Evolutionary conservation across 176 grass and related monocot species (phyloP), one percentile per base, ranked within the genome.

Genomic region (Oryza glumipatula): DNA sequence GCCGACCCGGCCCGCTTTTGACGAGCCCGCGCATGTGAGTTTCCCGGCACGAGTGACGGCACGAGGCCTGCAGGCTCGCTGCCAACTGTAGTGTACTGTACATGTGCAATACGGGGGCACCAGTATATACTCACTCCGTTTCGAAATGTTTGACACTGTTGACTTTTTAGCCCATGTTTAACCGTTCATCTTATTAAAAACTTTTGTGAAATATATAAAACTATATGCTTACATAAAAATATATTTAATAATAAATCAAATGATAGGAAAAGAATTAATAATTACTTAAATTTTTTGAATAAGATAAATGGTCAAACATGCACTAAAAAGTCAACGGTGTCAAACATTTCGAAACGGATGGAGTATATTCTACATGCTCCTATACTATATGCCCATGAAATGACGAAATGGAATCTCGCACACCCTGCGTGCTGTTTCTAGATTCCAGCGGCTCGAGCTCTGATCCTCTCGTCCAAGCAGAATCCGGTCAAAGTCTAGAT

Each of bases 401-500:
- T 23, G 2, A 63, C 58, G 58, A 63, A 63, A 63, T 56, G 83
- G 78, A 82, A 89, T 89, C 88, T 85, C 49, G 49, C 70, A 8
- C 36, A 14, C 36, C 67, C 8, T 63, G 21, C 58, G 14, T 68
- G 74, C 74, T 51, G 51, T 52, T 81, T 85, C 52, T 52, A 23
- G 83, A 85, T 85, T 85, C 72, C 77, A 70, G 22, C 44, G 33
- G 70, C 60, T 61, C 9, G 56, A 9, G 22, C 54, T 33, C 21
- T 6, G 46, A 22, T 52, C 51, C 54, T 51, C 68, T 11, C 39
- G 24, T 16, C 52, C 52, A 56, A 21, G 36, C 44, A 49, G 88
- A 89, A 89, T 86, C 73, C 77, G 83, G 78, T 85, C 83, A 85
- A 86, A 67, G 72, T 54, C 15, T 70, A 80, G 87, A 89, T 81